Base-by-base conservation (phyloP, 768 basidiomycete genomes). In the Sutorius australiensis region DNA sequence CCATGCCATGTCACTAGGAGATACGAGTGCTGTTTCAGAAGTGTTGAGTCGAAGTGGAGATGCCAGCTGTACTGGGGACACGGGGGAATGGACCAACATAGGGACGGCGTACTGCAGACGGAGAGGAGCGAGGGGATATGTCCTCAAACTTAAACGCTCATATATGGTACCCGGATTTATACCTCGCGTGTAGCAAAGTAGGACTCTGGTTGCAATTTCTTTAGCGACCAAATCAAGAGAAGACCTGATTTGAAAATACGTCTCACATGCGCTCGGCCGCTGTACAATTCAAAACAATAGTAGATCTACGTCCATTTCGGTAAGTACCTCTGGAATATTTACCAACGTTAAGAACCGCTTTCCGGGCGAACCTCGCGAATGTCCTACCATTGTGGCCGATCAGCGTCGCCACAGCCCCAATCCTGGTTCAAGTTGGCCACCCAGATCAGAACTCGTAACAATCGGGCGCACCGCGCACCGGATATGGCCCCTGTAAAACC, bases 41-140 rank as follows among this genome's bases (percentile, higher is more conserved):
- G 80, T 72, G 64, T 82, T 80, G 63, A 85, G 75, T 58, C 81
- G 77, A 59, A 82, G 80, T 77, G 83, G 80, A 61, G 77, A 64
- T 46, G 76, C 58, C 42, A 71, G 69, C 39, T 70, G 72, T 54
- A 51, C 21, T 14, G 61, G 67, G 43, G 67, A 61, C 37, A 58
- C 30, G 24, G 56, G 53, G 1, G 53, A 45, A 9, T 63, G 57
- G 38, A 43, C 24, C 10, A 56, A 51, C 57, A 54, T 61, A 37
- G 34, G 36, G 53, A 46, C 44, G 47, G 39, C 27, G 58, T 43
- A 21, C 52, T 44, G 48, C 44, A 42, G 36, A 54, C 48, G 50
- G 57, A 46, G 58, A 36, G 37, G 56, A 34, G 42, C 46, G 42
- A 51, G 56, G 55, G 61, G 51, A 59, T 67, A 60, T 54, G 55